Percentiles rank a stretch among this genome's conserved stretches.
These are phyloP conservation scores for Backusella luteola DNA, from an alignment of 192 early-diverging fungal species.

Conservation along the genomic window DNA sequence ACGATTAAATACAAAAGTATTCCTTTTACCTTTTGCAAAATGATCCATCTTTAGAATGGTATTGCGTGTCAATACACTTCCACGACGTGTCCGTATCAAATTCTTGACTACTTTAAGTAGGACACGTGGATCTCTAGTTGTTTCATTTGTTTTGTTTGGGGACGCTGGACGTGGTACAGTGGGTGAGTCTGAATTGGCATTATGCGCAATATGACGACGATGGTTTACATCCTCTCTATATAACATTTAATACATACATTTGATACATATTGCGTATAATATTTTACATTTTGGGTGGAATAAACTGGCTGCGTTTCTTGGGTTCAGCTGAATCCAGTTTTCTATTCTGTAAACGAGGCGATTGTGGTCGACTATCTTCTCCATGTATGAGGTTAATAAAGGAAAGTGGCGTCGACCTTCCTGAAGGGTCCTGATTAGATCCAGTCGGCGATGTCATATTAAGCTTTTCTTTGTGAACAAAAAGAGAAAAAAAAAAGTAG, in stretches of 20 bases:
- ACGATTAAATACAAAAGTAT: background rate
- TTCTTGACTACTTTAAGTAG: conserved; percentile 40
- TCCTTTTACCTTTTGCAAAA: conserved; percentile 40
- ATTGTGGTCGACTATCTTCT: background rate
- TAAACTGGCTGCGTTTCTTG: background rate
- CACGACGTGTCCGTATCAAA: conserved; percentile 46
- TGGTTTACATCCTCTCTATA: background rate
- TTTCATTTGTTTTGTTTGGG: background rate
- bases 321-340: background rate
- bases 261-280: background rate
- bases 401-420: background rate
- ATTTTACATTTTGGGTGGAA: conserved; percentile 12
- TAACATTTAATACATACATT: background rate
- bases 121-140: conserved; percentile 29
- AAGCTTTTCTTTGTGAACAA: background rate
- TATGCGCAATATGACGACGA: background rate
- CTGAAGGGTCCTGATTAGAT: background rate
- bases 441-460: background rate
- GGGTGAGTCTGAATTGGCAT: background rate
- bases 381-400: background rate
- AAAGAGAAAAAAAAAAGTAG: background rate
- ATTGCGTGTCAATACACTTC: conserved; percentile 50
- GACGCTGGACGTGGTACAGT: background rate
- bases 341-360: conserved; percentile 4
- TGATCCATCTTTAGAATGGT: conserved; percentile 62